phyloP scores from a whole-genome alignment of 768 basidiomycete genomes.

The Pholiota conissans region DNA sequence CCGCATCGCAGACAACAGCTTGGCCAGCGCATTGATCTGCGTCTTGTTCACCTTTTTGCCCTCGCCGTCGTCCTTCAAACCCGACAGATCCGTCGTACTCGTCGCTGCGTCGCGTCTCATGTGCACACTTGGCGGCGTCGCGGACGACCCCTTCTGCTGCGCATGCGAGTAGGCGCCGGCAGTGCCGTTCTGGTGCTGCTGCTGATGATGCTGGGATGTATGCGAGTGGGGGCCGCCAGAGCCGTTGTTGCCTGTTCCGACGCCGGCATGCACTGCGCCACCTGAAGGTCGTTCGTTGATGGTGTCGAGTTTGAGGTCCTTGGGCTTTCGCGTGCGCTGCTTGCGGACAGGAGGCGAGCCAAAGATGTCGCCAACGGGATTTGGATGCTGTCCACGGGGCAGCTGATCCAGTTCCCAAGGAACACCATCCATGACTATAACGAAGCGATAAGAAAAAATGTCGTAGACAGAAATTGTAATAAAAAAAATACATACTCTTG shows the following conservation, averaged over 20 bases:
- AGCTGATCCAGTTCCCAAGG: constrained; percentile 74
- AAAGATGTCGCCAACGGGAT: constrained; percentile 64
- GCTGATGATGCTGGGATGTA: background rate
- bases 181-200: background rate
- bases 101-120: constrained; percentile 66
- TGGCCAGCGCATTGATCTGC: constrained; percentile 87
- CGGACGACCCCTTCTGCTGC: constrained; percentile 1
- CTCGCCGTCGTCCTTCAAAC: constrained; percentile 41
- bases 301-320: constrained; percentile 69
- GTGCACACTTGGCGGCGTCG: constrained; percentile 28
- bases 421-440: constrained; percentile 70
- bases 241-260: background rate
- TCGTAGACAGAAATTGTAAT: constrained; percentile 2
- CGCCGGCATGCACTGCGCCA: background rate
- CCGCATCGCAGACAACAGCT: constrained; percentile 80
- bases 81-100: constrained; percentile 71
- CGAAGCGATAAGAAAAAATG: constrained; percentile 9
- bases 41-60: constrained; percentile 84
- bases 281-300: constrained; percentile 67
- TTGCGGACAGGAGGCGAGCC: constrained; percentile 63
- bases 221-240: background rate
- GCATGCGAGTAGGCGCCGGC: background rate
- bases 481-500: constrained; percentile 62
- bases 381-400: constrained; percentile 63
- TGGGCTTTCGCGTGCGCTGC: constrained; percentile 62